Evolutionary conservation across 345 rosid species (phyloP).

Genomic region (Eucalyptus pauciflora): DNA sequence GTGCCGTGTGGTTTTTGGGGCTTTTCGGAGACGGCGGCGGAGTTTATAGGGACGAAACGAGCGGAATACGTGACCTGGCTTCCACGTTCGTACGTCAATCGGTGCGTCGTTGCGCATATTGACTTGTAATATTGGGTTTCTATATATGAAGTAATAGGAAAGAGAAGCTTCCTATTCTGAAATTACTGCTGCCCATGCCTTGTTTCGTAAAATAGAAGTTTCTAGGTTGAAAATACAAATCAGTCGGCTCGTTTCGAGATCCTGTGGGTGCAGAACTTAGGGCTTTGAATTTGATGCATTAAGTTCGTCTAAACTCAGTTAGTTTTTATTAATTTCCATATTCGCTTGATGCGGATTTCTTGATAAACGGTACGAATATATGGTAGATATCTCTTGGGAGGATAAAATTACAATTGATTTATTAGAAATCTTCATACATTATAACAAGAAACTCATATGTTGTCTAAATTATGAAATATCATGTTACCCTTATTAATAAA

Average conservation of each 20-base stretch:
- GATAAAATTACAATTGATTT: accelerated
- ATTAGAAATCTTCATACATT: background rate
- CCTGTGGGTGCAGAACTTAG: background rate
- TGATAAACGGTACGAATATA: background rate
- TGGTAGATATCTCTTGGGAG: background rate
- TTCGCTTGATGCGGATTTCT: background rate
- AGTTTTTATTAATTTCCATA: background rate
- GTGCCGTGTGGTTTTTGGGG: background rate
- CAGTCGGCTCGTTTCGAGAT: background rate
- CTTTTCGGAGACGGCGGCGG: background rate
- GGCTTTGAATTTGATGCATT: background rate
- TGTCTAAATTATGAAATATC: background rate
- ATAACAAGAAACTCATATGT: background rate
- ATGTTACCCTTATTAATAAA: background rate
- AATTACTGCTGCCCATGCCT: background rate
- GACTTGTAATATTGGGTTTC: background rate
- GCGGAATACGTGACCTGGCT: background rate
- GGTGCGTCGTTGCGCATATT: background rate
- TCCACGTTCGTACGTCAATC: background rate
- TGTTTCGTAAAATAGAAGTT: background rate
- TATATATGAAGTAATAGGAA: background rate
- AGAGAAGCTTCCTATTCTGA: background rate
- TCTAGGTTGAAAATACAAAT: background rate
- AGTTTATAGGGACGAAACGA: background rate
- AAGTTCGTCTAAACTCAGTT: background rate